Evolutionary conservation across 176 grass and related monocot species (phyloP).

Genomic region (Triticum monococcum): DNA sequence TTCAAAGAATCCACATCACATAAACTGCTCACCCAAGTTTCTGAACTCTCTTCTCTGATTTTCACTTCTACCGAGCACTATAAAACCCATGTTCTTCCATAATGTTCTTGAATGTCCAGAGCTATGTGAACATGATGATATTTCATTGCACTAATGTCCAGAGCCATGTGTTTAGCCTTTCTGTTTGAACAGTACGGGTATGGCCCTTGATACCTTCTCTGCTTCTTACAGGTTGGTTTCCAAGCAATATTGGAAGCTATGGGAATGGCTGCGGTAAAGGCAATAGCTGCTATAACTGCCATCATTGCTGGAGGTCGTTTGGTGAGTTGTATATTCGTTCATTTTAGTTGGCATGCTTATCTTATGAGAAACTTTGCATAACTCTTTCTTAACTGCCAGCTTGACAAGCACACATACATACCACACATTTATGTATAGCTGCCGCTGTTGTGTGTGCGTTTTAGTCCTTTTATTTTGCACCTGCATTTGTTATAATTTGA

Average conservation of each 20-base stretch:
- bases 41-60: background rate
- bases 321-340: slow-evolving; percentile 52
- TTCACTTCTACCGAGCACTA: background rate
- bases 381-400: background rate
- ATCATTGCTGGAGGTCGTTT: slow-evolving; percentile 98
- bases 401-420: slow-evolving; percentile 8
- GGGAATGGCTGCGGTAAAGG: slow-evolving; percentile 95
- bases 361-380: background rate
- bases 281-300: slow-evolving; percentile 90
- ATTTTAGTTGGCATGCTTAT: slow-evolving; percentile 12
- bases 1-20: background rate
- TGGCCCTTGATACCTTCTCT: slow-evolving; percentile 24
- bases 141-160: background rate
- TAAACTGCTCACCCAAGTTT: background rate
- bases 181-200: slow-evolving; percentile 7
- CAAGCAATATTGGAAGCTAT: slow-evolving; percentile 99
- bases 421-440: background rate
- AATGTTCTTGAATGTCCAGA: background rate
- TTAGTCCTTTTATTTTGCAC: slow-evolving; percentile 5
- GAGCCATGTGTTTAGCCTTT: background rate
- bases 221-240: slow-evolving; percentile 74
- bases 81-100: slow-evolving; percentile 22
- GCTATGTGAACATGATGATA: background rate
- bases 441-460: background rate
- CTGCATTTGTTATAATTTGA: slow-evolving; percentile 30